phyloP scores from a whole-genome alignment of 139 green algal species.

The Deuterostichococcus epilithicus region DNA sequence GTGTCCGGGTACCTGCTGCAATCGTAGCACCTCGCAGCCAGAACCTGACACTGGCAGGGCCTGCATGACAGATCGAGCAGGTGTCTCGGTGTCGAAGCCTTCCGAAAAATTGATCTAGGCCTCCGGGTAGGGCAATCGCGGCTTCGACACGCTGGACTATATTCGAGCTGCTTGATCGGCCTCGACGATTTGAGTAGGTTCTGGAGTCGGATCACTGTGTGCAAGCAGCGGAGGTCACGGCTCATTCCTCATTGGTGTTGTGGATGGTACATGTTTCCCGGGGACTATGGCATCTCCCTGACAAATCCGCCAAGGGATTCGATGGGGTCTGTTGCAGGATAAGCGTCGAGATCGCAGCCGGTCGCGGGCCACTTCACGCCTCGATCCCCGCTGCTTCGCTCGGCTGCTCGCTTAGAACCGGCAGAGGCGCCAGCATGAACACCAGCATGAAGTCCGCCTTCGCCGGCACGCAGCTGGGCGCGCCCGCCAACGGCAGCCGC shows the following conservation, averaged over 20 bases:
- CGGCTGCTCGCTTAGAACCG: not conserved
- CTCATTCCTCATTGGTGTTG: not conserved
- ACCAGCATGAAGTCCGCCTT: not conserved
- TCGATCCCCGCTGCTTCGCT: too few species aligned
- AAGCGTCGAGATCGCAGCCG: too few species aligned
- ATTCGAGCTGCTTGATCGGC: conserved; percentile 6
- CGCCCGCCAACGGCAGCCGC: not conserved
- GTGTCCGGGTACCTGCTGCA: not conserved
- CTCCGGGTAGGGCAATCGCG: too few species aligned
- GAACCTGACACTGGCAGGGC: conserved; percentile 5
- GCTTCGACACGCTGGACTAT: not conserved
- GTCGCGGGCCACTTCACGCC: too few species aligned
- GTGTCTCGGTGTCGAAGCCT: not conserved
- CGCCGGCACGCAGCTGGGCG: not conserved
- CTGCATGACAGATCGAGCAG: not conserved
- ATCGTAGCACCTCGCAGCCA: not conserved
- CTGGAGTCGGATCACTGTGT: not conserved
- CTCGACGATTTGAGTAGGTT: conserved; percentile 8
- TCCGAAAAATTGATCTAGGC: too few species aligned
- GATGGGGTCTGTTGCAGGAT: too few species aligned
- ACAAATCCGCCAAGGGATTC: too few species aligned
- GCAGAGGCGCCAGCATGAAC: not conserved
- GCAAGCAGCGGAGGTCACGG: conserved; percentile 7
- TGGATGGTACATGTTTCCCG: too few species aligned
- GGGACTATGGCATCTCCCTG: too few species aligned